A percentile compares a stretch with the other conserved stretches of the same genome.
These are phyloP conservation scores for Rhizopogon salebrosus DNA, from an alignment of 768 basidiomycete genomes.

Conservation along the genomic window DNA sequence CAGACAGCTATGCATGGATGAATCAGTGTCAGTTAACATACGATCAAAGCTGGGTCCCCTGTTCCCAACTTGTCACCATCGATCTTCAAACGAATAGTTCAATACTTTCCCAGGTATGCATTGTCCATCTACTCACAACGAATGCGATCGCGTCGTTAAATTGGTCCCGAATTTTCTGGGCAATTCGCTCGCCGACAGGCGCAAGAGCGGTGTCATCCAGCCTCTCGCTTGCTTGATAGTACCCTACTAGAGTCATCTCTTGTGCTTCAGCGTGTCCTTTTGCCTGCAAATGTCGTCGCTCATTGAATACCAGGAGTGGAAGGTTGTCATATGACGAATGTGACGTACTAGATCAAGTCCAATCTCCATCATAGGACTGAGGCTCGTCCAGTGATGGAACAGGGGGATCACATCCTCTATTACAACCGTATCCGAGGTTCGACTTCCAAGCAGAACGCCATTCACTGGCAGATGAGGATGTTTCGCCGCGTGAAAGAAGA, in stretches of 20 bases:
- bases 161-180: conserved; percentile 44
- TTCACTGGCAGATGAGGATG: conserved; percentile 73
- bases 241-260: conserved; percentile 56
- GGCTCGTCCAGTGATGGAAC: conserved; percentile 79
- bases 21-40: conserved; percentile 28
- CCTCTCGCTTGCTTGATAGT: conserved; percentile 70
- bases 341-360: conserved; percentile 67
- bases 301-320: not conserved
- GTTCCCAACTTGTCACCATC: conserved; percentile 56
- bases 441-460: conserved; percentile 68
- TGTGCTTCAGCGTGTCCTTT: conserved; percentile 51
- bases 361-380: conserved; percentile 85
- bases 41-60: conserved; percentile 50
- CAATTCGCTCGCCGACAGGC: conserved; percentile 62
- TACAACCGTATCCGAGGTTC: conserved; percentile 32
- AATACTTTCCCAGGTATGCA: not conserved
- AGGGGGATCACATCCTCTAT: conserved; percentile 70
- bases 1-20: not conserved
- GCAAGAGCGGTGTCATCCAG: conserved; percentile 56
- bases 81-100: conserved; percentile 34
- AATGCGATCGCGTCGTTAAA: conserved; percentile 64
- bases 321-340: not conserved
- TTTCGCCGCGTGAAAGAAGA: conserved; percentile 76
- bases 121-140: conserved; percentile 43
- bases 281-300: conserved; percentile 36